Conservation (phyloP, 768 basidiomycete species). For the Tylopilus subfusipes region DNA sequence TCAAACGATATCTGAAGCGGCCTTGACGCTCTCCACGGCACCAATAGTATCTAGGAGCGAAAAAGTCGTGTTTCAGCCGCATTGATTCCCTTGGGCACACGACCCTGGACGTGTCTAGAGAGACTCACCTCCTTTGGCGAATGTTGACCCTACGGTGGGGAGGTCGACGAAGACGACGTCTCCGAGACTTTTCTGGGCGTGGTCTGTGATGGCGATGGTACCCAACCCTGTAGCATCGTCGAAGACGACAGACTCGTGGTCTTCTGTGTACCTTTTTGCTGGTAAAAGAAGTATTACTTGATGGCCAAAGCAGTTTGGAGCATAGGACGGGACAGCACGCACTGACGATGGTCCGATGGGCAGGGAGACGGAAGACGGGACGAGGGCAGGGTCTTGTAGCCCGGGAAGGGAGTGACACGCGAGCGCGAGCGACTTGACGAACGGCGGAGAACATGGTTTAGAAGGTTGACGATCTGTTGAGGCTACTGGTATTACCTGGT, state of each 20-base stretch:
- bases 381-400: not conserved
- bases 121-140: conserved; percentile 72
- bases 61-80: conserved; percentile 1
- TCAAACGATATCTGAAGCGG: conserved; percentile 87
- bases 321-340: conserved; percentile 3
- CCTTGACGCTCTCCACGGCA: conserved; percentile 94
- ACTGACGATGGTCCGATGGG: conserved; percentile 27
- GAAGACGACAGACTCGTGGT: conserved; percentile 83
- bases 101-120: not conserved
- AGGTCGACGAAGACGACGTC: conserved; percentile 98
- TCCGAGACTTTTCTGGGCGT: conserved; percentile 88
- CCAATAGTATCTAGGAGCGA: conserved; percentile 67
- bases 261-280: conserved; percentile 61
- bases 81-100: not conserved
- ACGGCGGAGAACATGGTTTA: conserved; percentile 18
- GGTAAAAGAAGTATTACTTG: not conserved
- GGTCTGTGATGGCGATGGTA: conserved; percentile 82
- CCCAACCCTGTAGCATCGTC: conserved; percentile 78
- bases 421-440: conserved; percentile 16
- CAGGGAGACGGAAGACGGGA: conserved; percentile 1
- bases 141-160: conserved; percentile 55
- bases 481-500: no score
- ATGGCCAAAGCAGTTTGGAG: not conserved
- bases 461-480: not conserved
- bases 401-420: conserved; percentile 3